Evolutionary conservation across 2,329 filamentous ascomycete genomes (phyloP), one percentile per base, ranked within the genome.

Genomic region (Clarireedia hainanense): DNA sequence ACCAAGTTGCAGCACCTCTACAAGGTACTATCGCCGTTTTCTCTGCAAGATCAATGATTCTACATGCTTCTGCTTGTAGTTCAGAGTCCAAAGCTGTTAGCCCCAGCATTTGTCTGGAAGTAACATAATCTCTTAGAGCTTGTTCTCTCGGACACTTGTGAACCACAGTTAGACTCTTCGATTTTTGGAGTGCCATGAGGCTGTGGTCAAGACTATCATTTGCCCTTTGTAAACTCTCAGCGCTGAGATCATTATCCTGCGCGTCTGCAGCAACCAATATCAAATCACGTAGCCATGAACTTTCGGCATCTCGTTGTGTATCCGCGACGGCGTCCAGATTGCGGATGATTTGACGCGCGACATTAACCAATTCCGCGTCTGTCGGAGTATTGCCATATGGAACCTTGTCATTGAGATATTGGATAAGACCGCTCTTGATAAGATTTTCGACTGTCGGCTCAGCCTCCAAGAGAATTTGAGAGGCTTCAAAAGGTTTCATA

Each of bases 391-490:
- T 63, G 37, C 72, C 73, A 15, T 70, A 70, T 37, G 74, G 69
- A 20, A 79, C 72, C 15, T 67, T 68, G 50, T 74, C 71, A 57
- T 76, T 75, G 47, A 72, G 64, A 70, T 76, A 84, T 65, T 78
- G 76, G 39, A 76, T 72, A 58, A 85, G 65, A 63, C 84, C 80
- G 53, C 76, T 68, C 63, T 84, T 83, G 63, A 85, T 72, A 26
- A 83, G 70, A 61, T 84, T 81, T 65, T 83, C 84, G n/a, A 80
- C 78, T 60, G 79, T 81, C 17, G 75, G 74, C 1, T 79, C 77
- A 7, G 75, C 74, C 57, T 76, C 72, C 0, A 73, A 69, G 3
- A 74, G 68, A 30, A 70, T 60, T n/a, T 61, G 61, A 4, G 66
- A 70, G 10, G 71, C 69, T 58, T 72, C 74, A 65, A 73, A 83